These are phyloP conservation scores for Aspergillus brasiliensis DNA, from an alignment of 2,329 filamentous ascomycete species.

Conservation along the genomic window DNA sequence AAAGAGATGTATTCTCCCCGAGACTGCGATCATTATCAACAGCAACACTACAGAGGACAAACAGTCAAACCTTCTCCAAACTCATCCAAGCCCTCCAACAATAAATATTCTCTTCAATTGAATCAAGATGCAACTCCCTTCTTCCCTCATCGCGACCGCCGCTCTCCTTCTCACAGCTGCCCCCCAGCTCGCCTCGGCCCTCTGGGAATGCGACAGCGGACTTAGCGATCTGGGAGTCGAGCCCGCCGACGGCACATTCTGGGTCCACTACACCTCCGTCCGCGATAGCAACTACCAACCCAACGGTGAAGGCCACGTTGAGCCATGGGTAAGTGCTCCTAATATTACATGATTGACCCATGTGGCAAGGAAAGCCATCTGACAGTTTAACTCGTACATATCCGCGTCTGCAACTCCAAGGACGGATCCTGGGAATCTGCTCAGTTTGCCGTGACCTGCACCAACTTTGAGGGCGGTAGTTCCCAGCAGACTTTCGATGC, in stretches of 20 bases:
- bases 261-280: not conserved
- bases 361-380: not conserved
- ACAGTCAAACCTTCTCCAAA: not conserved
- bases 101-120: not conserved
- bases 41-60: conserved; percentile 31
- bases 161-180: not conserved
- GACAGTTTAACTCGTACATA: not conserved
- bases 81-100: not conserved
- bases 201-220: not conserved
- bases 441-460: not conserved
- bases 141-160: not conserved
- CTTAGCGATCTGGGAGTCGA: not conserved
- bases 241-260: not conserved
- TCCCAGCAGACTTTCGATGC: not conserved
- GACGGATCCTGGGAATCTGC: not conserved
- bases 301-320: not conserved
- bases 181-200: not conserved
- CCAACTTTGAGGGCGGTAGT: not conserved
- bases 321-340: not conserved
- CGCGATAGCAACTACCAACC: not conserved
- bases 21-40: not conserved
- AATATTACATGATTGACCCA: not conserved
- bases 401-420: not conserved
- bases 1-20: not conserved
- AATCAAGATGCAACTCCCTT: not conserved